phyloP scores from a whole-genome alignment of 352 stramenopile genomes.

The Saprolegnia parasitica region DNA sequence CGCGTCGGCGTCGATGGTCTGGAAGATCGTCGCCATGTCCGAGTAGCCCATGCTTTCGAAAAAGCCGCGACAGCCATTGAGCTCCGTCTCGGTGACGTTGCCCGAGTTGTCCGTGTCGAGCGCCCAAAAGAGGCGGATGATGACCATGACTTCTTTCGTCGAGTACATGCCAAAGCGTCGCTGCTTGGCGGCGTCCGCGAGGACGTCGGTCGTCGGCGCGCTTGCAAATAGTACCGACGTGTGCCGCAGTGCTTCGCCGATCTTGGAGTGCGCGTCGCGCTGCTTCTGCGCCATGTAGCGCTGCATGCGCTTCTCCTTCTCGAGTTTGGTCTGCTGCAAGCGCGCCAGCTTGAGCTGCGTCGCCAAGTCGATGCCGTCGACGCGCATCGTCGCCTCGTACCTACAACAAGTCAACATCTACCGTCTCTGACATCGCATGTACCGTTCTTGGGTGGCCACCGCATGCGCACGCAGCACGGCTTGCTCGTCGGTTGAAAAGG shows the following conservation, averaged over 20 bases:
- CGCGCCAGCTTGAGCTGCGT: conserved; percentile 16
- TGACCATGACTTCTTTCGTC: conserved; percentile 64
- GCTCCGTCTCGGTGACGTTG: conserved; percentile 45
- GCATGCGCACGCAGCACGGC: neutral
- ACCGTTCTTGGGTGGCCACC: neutral
- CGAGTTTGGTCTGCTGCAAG: conserved; percentile 35
- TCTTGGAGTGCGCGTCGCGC: conserved; percentile 58
- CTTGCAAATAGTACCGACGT: conserved; percentile 47
- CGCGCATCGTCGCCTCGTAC: neutral
- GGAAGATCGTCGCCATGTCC: conserved; percentile 58
- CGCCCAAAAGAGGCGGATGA: conserved; percentile 66
- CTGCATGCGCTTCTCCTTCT: conserved; percentile 60
- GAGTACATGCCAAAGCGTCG: conserved; percentile 62
- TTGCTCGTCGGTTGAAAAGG: neutral
- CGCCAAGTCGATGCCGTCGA: neutral
- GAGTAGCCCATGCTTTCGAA: conserved; percentile 65
- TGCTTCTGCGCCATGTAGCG: conserved; percentile 69
- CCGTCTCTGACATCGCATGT: neutral
- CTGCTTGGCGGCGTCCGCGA: conserved; percentile 31
- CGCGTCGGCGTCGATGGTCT: conserved; percentile 63
- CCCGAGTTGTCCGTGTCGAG: conserved; percentile 68
- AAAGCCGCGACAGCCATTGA: conserved; percentile 51
- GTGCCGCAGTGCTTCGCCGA: conserved; percentile 65
- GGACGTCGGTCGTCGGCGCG: neutral
- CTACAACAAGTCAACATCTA: neutral